Conservation (phyloP, 164 flowering plant genomes). For the Houttuynia cordata region DNA sequence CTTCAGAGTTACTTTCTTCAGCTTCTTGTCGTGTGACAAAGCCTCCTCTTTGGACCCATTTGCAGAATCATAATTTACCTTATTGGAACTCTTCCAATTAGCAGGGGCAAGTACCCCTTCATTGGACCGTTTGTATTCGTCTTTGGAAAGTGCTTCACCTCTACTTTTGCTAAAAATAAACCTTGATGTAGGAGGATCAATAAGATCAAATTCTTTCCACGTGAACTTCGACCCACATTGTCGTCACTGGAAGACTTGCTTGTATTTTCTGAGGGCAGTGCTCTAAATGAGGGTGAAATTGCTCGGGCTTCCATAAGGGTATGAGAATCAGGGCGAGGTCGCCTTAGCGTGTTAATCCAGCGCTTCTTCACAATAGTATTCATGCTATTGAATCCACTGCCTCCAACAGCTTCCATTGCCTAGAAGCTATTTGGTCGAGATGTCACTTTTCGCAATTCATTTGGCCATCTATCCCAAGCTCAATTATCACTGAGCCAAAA, state of each 20-base stretch:
- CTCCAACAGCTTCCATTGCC: constrained; percentile 44
- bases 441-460: too few species aligned
- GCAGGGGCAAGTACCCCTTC: constrained; percentile 64
- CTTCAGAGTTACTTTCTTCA: constrained; percentile 72
- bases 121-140: constrained; percentile 25
- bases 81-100: constrained; percentile 36
- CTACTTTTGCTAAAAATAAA: constrained; percentile 15
- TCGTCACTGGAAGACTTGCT: constrained; percentile 53
- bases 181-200: constrained; percentile 28
- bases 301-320: constrained; percentile 21
- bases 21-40: constrained; percentile 30
- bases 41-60: constrained; percentile 6
- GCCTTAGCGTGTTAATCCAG: constrained; percentile 48
- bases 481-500: neutral
- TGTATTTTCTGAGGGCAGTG: constrained; percentile 45
- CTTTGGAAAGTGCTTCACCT: constrained; percentile 19
- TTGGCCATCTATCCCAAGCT: too few species aligned
- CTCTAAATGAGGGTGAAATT: constrained; percentile 30
- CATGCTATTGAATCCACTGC: constrained; percentile 22
- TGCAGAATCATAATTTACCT: constrained; percentile 15
- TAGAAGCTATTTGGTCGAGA: neutral
- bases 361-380: constrained; percentile 31
- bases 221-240: constrained; percentile 17
- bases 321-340: constrained; percentile 52
- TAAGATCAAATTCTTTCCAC: constrained; percentile 45